Evolutionary conservation across 192 early-diverging fungal genomes (phyloP).

Genomic region (Backusella westeae): DNA sequence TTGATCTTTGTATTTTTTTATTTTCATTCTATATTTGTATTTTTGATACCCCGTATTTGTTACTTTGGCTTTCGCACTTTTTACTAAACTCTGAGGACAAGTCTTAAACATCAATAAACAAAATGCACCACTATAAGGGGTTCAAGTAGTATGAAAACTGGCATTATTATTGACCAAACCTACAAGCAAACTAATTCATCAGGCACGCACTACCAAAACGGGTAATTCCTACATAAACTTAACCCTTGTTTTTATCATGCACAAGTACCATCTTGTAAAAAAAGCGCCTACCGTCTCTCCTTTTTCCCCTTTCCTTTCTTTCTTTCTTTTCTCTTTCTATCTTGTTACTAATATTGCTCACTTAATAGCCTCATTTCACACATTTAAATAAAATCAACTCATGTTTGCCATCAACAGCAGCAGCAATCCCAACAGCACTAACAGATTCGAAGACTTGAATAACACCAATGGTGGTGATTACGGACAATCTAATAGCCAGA

Average conservation of each 20-base stretch:
- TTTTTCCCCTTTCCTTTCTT: neutral
- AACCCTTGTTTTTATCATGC: conserved; percentile 1
- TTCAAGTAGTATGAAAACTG: neutral
- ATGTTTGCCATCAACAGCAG: neutral
- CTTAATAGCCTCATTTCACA: neutral
- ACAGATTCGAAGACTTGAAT: neutral
- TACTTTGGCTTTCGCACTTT: too few relatives aligned
- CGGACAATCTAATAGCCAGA: neutral
- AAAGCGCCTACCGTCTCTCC: neutral
- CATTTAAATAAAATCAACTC: neutral
- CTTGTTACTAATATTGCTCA: neutral
- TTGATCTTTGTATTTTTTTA: too few relatives aligned
- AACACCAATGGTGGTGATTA: neutral
- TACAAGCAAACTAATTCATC: neutral
- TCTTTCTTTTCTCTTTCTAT: neutral
- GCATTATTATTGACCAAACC: neutral
- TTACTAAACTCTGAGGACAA: too few relatives aligned
- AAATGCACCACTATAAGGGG: neutral
- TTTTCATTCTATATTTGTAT: too few relatives aligned
- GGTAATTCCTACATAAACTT: neutral
- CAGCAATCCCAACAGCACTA: neutral
- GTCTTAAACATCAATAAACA: too few relatives aligned
- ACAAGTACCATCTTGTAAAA: neutral
- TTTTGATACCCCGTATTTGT: too few relatives aligned
- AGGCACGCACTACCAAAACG: neutral